These are phyloP conservation scores for Ogataea glucozyma DNA, from an alignment of 805 yeast species.

Conservation along the genomic window DNA sequence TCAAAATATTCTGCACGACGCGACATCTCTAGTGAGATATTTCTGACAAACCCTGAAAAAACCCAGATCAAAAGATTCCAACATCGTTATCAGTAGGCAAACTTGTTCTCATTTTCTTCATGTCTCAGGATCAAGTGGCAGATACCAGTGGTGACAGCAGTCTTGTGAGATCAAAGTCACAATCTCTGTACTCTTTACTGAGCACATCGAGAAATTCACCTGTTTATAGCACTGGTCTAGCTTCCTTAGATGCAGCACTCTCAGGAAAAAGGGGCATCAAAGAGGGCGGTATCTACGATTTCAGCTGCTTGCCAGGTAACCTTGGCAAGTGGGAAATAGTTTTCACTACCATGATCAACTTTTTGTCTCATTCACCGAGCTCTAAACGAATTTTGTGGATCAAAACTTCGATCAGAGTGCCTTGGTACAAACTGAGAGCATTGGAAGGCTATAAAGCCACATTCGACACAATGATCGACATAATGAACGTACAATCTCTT, in stretches of 20 bases:
- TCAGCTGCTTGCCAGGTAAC: constrained; percentile 31
- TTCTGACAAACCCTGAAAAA: too few relatives aligned
- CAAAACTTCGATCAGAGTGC: constrained; percentile 22
- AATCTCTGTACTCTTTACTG: constrained; percentile 14
- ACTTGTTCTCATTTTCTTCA: not conserved
- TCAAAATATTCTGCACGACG: too few relatives aligned
- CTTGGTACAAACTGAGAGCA: constrained; percentile 29
- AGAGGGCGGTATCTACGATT: constrained; percentile 29
- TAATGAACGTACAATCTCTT: constrained; percentile 19
- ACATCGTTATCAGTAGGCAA: too few relatives aligned
- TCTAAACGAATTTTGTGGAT: constrained; percentile 18
- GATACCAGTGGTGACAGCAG: constrained; percentile 1
- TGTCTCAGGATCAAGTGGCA: constrained; percentile 3
- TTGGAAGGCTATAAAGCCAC: constrained; percentile 1
- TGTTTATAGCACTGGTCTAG: constrained; percentile 22
- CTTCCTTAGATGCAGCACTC: constrained; percentile 21
- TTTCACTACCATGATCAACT: constrained; percentile 21
- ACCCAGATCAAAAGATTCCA: too few relatives aligned
- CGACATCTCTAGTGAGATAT: too few relatives aligned
- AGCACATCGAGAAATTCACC: not conserved
- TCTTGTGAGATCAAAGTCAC: constrained; percentile 7
- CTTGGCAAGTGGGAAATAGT: constrained; percentile 32
- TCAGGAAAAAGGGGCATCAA: constrained; percentile 26
- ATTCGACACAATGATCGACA: constrained; percentile 16
- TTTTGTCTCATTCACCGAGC: constrained; percentile 3